A percentile compares a stretch with the other conserved stretches of the same genome.
These are phyloP conservation scores for Polychytrium aggregatum DNA, from an alignment of 192 early-diverging fungal genomes.

Conservation along the genomic window DNA sequence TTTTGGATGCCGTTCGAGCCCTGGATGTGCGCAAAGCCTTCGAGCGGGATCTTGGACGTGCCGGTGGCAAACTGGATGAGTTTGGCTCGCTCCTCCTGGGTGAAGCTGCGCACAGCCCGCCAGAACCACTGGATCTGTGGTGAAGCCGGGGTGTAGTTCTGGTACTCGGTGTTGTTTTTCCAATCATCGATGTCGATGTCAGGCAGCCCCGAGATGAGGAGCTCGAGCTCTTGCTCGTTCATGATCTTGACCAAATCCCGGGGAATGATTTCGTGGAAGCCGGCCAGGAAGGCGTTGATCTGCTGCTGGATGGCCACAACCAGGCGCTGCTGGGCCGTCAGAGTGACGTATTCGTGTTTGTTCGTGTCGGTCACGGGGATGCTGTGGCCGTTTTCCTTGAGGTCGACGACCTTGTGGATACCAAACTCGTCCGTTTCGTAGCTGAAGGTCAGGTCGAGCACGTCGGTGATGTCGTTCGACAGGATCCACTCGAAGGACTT, in stretches of 20 bases:
- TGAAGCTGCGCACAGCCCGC: constrained; percentile 92
- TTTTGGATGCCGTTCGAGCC: constrained; percentile 90
- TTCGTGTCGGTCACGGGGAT: constrained; percentile 89
- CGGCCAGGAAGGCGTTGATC: constrained; percentile 82
- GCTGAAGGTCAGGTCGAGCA: constrained; percentile 90
- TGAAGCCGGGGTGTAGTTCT: constrained; percentile 72
- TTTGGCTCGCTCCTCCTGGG: constrained; percentile 96
- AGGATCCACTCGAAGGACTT: constrained; percentile 97
- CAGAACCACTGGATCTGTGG: constrained; percentile 98
- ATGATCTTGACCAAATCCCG: constrained; percentile 87
- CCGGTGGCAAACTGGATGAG: constrained; percentile 96
- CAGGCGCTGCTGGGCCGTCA: constrained; percentile 87
- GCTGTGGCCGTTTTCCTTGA: constrained; percentile 78
- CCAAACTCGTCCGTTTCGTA: constrained; percentile 93
- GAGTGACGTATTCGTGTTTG: constrained; percentile 90
- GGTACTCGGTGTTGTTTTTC: constrained; percentile 97
- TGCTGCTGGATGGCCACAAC: constrained; percentile 88
- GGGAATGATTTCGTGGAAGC: constrained; percentile 95
- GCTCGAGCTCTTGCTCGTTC: constrained; percentile 97
- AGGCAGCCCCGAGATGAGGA: constrained; percentile 94
- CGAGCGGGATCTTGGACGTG: constrained; percentile 95
- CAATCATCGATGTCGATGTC: constrained; percentile 99
- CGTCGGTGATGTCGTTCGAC: constrained; percentile 89
- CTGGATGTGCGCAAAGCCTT: constrained; percentile 86
- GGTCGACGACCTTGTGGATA: constrained; percentile 67